Conservation (phyloP, 1,284 basidiomycete genomes). For the Golubevia pallescens region DNA sequence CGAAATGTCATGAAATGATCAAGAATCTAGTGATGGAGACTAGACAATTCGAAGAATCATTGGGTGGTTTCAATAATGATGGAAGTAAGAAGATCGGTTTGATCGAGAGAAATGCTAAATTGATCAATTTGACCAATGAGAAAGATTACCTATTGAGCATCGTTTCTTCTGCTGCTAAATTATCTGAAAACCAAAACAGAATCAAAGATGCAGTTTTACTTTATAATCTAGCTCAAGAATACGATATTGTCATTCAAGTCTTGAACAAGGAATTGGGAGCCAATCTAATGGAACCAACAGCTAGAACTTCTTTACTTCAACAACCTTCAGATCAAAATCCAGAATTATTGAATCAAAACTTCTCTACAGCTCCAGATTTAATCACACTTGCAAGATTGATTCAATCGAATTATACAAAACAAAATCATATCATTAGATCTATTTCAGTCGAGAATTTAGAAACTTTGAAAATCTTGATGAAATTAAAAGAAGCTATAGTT, state of each 20-base stretch:
- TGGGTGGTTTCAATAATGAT: slow-evolving; percentile 87
- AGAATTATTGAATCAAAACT: slow-evolving; percentile 46
- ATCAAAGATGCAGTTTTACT: slow-evolving; percentile 90
- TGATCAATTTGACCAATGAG: slow-evolving; percentile 77
- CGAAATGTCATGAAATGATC: slow-evolving; percentile 83
- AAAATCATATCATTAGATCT: slow-evolving; percentile 20
- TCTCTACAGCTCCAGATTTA: slow-evolving; percentile 74
- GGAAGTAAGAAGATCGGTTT: slow-evolving; percentile 87
- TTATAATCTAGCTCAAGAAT: slow-evolving; percentile 92
- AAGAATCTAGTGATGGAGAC: slow-evolving; percentile 85
- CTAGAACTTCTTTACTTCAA: not conserved
- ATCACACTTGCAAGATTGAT: slow-evolving; percentile 83
- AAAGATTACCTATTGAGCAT: slow-evolving; percentile 82
- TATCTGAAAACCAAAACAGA: slow-evolving; percentile 74
- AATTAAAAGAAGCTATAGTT: too few species aligned
- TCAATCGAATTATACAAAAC: slow-evolving; percentile 80
- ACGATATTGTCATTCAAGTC: slow-evolving; percentile 83
- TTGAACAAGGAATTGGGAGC: slow-evolving; percentile 89
- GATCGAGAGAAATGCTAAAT: slow-evolving; percentile 80
- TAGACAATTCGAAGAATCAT: slow-evolving; percentile 80
- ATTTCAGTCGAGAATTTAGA: not conserved
- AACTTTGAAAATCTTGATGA: too few species aligned
- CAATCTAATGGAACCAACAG: slow-evolving; percentile 49
- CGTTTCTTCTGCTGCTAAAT: slow-evolving; percentile 78
- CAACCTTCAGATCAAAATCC: not conserved